Evolutionary conservation across 176 grass and related monocot species (phyloP), one percentile per base, ranked within the genome.

Genomic region (Zizania latifolia): DNA sequence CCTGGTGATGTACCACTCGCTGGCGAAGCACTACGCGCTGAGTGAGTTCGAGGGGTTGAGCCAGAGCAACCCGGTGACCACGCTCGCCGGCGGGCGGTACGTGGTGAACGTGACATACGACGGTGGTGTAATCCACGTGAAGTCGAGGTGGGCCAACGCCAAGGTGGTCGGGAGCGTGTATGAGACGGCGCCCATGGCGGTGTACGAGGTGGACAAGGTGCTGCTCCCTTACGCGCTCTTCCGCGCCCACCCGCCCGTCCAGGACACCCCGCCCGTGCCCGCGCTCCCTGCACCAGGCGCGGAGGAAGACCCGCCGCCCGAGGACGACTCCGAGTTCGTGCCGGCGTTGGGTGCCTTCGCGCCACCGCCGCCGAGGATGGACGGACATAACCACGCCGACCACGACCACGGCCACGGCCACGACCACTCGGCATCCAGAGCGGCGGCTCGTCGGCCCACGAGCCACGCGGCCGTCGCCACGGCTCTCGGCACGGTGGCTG

Each of bases 1-100:
- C 66, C 85, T 87, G 66, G 23, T 87, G 67, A 64, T 87, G 74
- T 78, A 59, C 59, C 85, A 87, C 85, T 71, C 79, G 67, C 67
- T 87, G 65, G 17, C 48, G 24, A 59, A 19, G 85, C 33, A 45
- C 50, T 83, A 87, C 67, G 37, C 81, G 66, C 39, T 60, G 0
- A 39, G 41, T 13, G 79, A 82, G 4, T 78, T 87, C 74, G 67
- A 82, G 11, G 67, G 1, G 28, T 74, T 87, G 31, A 82, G 74
- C 67, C 58, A 29, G 67, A 44, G 14, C 59, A 66, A 65, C 31
- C 78, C 79, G 74, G 79, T 87, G 30, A 82, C 74, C 38, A 78
- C 74, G 59, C 32, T 87, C 37, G 85, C 85, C 73, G 73, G 73
- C 27, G 66, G 58, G 37, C 1, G 10, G 58, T 87, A 67, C 73